These are phyloP conservation scores for Hypoxylon lenormandii DNA, from an alignment of 495 filamentous ascomycete genomes.

Conservation along the genomic window DNA sequence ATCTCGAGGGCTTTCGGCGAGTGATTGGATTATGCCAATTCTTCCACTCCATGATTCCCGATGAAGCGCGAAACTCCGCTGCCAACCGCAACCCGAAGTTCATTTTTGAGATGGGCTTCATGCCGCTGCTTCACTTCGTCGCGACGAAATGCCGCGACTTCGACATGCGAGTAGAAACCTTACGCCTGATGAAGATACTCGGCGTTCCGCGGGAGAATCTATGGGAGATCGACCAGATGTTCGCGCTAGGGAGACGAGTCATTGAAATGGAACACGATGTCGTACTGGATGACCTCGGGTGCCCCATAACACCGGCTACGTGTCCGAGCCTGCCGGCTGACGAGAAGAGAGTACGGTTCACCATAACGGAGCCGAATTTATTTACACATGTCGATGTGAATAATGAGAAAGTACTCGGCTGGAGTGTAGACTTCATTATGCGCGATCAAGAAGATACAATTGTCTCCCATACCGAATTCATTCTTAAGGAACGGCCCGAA, in stretches of 20 bases:
- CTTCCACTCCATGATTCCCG: slow-evolving; percentile 23
- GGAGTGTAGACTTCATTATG: slow-evolving; percentile 31
- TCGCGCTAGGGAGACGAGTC: slow-evolving; percentile 43
- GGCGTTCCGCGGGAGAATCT: slow-evolving; percentile 44
- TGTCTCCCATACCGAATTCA: slow-evolving; percentile 15
- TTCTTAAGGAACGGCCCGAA: neutral
- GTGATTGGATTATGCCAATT: slow-evolving; percentile 36
- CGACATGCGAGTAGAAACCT: slow-evolving; percentile 53
- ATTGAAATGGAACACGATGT: slow-evolving; percentile 55
- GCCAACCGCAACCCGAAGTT: slow-evolving; percentile 49
- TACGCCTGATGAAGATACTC: slow-evolving; percentile 41
- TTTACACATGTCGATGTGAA: slow-evolving; percentile 8
- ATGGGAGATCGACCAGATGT: slow-evolving; percentile 49
- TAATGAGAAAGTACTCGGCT: slow-evolving; percentile 28
- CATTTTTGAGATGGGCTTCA: slow-evolving; percentile 61
- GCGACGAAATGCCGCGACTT: slow-evolving; percentile 60
- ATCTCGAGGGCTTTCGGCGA: slow-evolving; percentile 39
- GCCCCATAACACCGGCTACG: slow-evolving; percentile 1
- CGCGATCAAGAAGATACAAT: slow-evolving; percentile 8
- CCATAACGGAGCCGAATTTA: slow-evolving; percentile 13
- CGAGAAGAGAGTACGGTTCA: slow-evolving; percentile 35
- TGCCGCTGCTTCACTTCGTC: slow-evolving; percentile 59
- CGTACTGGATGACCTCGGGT: slow-evolving; percentile 18
- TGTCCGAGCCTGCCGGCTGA: slow-evolving; percentile 27
- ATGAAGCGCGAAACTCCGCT: slow-evolving; percentile 24